Evolutionary conservation across 2,329 filamentous ascomycete genomes (phyloP), one percentile per base, ranked within the genome.

Genomic region (Dothideomycetes sp.): DNA sequence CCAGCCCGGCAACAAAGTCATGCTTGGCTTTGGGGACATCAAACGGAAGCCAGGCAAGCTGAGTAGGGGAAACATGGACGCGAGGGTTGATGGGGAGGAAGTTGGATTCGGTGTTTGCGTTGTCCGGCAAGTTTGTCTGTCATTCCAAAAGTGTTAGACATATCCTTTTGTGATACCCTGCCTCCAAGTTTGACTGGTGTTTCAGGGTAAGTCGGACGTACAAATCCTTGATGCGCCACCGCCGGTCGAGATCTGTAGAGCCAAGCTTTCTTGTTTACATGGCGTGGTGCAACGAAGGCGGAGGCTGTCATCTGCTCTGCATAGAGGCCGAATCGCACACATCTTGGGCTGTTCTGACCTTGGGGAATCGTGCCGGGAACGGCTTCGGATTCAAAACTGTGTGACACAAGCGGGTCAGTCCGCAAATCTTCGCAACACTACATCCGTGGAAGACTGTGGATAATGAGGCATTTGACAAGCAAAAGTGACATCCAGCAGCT

Each of bases 21-120:
- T 67, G 57, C 20, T 61, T 54, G 27, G 61, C 55, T 8, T 57
- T 52, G 0, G 55, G 52, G 10, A 60, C 45, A 10, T 57, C 51
- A 37, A 72, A 67, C 3, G 69, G 43, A 49, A 63, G 44, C 68
- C 68, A 56, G 61, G 64, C 70, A 30, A 71, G 61, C 53, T 71
- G 67, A 45, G 71, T 68, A 5, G 68, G 62, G 34, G 67, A 66
- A 9, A 70, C 56, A 17, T 65, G 60, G 1, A 73, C 67, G 18
- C 60, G 57, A 32, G 64, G 61, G 35, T 62, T 64, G 36, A 69
- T 64, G 6, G 69, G 69, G 4, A 67, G 55, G 49, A 72, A 74
- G 48, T 60, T 65, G 43, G 59, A 56, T 40, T 61, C 52, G 19
- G 60, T 59, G 36, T 61, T 53, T n/a, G 57, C 28, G 31, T 47